Percentiles rank a stretch among this genome's conserved stretches.
phyloP scores from a whole-genome alignment of 176 grass and related monocot species.

The Musa schizocarpa region DNA sequence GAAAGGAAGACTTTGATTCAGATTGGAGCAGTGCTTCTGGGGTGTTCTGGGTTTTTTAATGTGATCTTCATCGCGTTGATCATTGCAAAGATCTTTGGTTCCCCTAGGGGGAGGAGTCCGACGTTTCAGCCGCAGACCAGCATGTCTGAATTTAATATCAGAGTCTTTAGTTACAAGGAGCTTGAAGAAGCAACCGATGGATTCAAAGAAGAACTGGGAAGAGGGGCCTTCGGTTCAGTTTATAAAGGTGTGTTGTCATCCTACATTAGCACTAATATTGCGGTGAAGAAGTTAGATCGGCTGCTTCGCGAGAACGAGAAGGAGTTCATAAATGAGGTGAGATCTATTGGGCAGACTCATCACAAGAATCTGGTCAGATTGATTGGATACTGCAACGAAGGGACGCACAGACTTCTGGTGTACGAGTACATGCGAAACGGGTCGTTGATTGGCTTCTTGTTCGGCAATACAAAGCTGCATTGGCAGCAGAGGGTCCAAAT shows the following conservation, averaged over 20 bases:
- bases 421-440: slow-evolving; percentile 32
- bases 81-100: background rate
- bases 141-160: slow-evolving; percentile 12
- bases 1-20: background rate
- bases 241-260: slow-evolving; percentile 30
- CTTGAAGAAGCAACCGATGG: slow-evolving; percentile 33
- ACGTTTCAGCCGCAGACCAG: background rate
- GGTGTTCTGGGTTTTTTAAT: background rate
- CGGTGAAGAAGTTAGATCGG: slow-evolving; percentile 37
- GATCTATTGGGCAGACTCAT: slow-evolving; percentile 28
- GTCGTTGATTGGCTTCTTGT: slow-evolving; percentile 22
- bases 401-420: slow-evolving; percentile 27
- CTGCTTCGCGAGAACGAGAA: slow-evolving; percentile 4
- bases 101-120: background rate
- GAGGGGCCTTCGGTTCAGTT: slow-evolving; percentile 24
- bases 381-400: slow-evolving; percentile 25
- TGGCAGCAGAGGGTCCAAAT: slow-evolving; percentile 28
- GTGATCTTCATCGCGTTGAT: background rate
- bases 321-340: slow-evolving; percentile 30
- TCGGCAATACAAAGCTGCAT: slow-evolving; percentile 1
- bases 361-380: slow-evolving; percentile 34
- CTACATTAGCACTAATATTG: background rate
- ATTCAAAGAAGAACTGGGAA: slow-evolving; percentile 27
- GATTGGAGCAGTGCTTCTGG: background rate
- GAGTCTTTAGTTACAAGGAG: slow-evolving; percentile 24